Evolutionary conservation across 768 basidiomycete genomes (phyloP).

Genomic region (Auricularia sp.): DNA sequence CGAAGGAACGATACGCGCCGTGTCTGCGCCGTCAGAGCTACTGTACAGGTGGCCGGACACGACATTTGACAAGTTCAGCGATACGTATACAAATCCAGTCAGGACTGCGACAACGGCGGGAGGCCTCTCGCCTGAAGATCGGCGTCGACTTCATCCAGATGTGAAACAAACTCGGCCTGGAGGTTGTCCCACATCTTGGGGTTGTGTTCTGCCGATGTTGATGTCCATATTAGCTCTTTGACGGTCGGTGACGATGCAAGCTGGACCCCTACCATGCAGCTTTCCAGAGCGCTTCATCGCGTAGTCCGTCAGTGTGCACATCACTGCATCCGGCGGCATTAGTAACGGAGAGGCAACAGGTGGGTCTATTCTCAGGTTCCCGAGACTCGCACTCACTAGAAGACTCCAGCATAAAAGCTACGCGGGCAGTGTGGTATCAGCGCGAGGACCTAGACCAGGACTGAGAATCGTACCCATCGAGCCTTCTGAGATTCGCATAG

Average conservation of each 20-base stretch:
- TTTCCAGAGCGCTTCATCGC: conserved; percentile 51
- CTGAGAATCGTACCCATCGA: conserved; percentile 33
- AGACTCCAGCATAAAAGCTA: conserved; percentile 57
- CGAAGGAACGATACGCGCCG: no score
- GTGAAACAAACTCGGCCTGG: conserved; percentile 46
- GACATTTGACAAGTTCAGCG: no score
- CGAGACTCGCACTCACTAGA: conserved; percentile 19
- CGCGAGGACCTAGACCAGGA: not conserved
- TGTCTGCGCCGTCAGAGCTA: no score
- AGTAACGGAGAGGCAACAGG: no score
- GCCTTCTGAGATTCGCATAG: conserved; percentile 41
- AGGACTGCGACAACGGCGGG: conserved; percentile 13
- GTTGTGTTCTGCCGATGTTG: conserved; percentile 36
- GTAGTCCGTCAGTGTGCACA: conserved; percentile 53
- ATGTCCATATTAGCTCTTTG: no score
- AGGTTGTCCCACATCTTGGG: conserved; percentile 59
- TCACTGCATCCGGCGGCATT: conserved; percentile 18
- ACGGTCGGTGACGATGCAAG: not conserved
- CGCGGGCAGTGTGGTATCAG: not conserved
- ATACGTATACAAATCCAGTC: not conserved
- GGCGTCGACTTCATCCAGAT: conserved; percentile 44
- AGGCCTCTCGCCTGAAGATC: conserved; percentile 35
- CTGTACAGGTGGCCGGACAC: no score
- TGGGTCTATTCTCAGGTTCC: conserved; percentile 18
- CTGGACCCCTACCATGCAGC: conserved; percentile 36